A percentile compares a stretch with the other conserved stretches of the same genome.
phyloP scores from a whole-genome alignment of 441 rosid genomes.

The Omphalea diandra region DNA sequence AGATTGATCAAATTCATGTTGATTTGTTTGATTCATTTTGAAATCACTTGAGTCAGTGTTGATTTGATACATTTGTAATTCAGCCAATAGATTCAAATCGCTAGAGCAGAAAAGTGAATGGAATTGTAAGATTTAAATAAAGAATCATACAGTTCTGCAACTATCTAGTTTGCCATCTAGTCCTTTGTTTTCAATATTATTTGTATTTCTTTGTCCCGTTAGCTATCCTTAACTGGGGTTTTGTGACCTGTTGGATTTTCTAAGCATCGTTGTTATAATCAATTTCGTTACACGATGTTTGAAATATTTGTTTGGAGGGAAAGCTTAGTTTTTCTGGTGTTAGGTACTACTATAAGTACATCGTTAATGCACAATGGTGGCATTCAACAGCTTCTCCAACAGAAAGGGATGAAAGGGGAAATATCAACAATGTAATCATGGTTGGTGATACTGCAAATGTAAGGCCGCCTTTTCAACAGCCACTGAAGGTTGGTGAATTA shows the following conservation, averaged over 20 bases:
- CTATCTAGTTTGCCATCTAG: too few relatives aligned
- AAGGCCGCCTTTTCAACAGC: conserved; percentile 68
- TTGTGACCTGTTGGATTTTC: background rate
- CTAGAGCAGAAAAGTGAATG: too few relatives aligned
- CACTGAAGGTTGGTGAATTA: conserved; percentile 58
- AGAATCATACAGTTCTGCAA: too few relatives aligned
- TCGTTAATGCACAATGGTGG: conserved; percentile 82
- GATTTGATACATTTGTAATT: too few relatives aligned
- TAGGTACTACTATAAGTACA: conserved; percentile 90
- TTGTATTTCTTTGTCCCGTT: background rate
- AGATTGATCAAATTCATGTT: too few relatives aligned
- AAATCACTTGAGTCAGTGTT: too few relatives aligned
- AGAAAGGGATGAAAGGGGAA: conserved; percentile 87
- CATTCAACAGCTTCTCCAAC: conserved; percentile 85
- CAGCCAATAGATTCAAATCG: too few relatives aligned
- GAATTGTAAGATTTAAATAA: too few relatives aligned
- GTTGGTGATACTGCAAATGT: conserved; percentile 85
- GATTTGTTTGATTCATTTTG: too few relatives aligned
- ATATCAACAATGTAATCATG: conserved; percentile 72
- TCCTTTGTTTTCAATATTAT: background rate
- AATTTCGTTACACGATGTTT: too few relatives aligned
- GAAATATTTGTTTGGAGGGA: conserved; percentile 1
- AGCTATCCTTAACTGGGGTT: background rate
- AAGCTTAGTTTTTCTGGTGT: conserved; percentile 17
- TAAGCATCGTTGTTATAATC: background rate